Base-by-base conservation (phyloP, 2,329 filamentous ascomycete genomes). In the Tolypocladium ophioglossoides region DNA sequence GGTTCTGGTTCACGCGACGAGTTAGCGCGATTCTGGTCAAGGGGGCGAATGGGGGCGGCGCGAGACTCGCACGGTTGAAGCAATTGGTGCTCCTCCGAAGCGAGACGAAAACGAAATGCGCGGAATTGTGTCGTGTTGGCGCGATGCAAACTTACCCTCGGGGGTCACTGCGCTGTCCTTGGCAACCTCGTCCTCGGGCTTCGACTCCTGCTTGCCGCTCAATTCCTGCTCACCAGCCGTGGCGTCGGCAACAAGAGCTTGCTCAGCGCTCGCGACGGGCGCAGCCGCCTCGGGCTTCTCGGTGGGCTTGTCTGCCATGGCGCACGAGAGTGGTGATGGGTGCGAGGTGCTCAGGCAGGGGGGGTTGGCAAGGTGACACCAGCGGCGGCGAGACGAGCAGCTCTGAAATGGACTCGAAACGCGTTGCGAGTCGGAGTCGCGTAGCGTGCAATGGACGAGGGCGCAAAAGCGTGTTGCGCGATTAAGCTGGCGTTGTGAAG, bases 221-320 rank as follows among this genome's bases (percentile, higher is more conserved):
- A 58, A 57, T 50, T 57, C 56, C 54, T 55, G 52, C 54, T 65
- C 61, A 30, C 56, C 59, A 30, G 58, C 56, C 54, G 62, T 63
- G 41, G 57, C 39, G 38, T 64, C 63, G 14, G 58, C 30, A 40
- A 61, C 54, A 53, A 66, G 46, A 58, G 60, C 62, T 51, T 63
- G 61, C 57, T 67, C 64, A 47, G 68, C 67, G 59, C 65, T 62
- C 37, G 63, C 56, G 53, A 61, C 63, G 49, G 70, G 61, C 55
- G 71, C 60, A 51, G 67, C 60, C 54, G 61, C 66, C 53, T 70
- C 68, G 54, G 66, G 58, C 64, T 71, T 70, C 61, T 72, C 68
- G 56, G 61, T 60, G 50, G 64, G 52, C 59, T 67, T 67, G 55
- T 74, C 71, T 53, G 71, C 68, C 72, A 74, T 74, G 62, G 63